Evolutionary conservation across 805 yeast species (phyloP).

Genomic region (Candida caryicola): DNA sequence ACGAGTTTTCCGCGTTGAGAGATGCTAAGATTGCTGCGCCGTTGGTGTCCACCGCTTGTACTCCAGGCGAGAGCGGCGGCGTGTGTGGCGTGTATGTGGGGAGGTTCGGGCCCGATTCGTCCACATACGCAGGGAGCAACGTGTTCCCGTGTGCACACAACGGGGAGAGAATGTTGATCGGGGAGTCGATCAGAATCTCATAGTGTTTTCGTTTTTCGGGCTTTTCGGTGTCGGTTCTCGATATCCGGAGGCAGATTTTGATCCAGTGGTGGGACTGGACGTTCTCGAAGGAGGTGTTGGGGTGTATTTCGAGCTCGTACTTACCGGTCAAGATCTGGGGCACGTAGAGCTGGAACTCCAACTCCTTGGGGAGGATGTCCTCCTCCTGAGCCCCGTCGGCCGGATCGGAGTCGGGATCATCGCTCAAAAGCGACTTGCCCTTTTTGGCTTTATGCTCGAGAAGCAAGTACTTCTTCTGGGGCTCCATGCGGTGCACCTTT

Average conservation of each 20-base stretch:
- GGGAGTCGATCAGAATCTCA: slow-evolving; percentile 93
- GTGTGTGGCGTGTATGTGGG: slow-evolving; percentile 29
- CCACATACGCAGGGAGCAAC: slow-evolving; percentile 67
- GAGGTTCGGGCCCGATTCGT: slow-evolving; percentile 9
- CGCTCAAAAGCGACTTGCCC: slow-evolving; percentile 47
- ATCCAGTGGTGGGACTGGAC: slow-evolving; percentile 96
- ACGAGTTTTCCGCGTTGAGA: slow-evolving; percentile 3
- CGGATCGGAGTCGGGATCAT: slow-evolving; percentile 29
- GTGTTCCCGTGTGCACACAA: slow-evolving; percentile 81
- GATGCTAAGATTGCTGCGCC: background rate
- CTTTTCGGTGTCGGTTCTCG: slow-evolving; percentile 56
- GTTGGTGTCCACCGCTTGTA: slow-evolving; percentile 40
- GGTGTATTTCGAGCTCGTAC: slow-evolving; percentile 55
- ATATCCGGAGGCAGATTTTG: slow-evolving; percentile 78
- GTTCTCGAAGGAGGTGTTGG: slow-evolving; percentile 76
- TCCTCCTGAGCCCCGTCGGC: slow-evolving; percentile 28
- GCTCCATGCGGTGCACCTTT: slow-evolving; percentile 90
- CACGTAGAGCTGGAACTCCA: slow-evolving; percentile 82
- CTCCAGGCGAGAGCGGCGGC: slow-evolving; percentile 57
- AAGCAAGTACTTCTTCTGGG: slow-evolving; percentile 73
- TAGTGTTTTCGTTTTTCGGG: slow-evolving; percentile 76
- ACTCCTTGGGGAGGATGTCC: slow-evolving; percentile 70
- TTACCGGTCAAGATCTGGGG: slow-evolving; percentile 65
- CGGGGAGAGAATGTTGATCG: slow-evolving; percentile 77
- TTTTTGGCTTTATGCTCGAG: slow-evolving; percentile 73